Evolutionary conservation across 495 filamentous ascomycete genomes (phyloP), one percentile per base, ranked within the genome.

Genomic region (Mycothermus thermophilus): DNA sequence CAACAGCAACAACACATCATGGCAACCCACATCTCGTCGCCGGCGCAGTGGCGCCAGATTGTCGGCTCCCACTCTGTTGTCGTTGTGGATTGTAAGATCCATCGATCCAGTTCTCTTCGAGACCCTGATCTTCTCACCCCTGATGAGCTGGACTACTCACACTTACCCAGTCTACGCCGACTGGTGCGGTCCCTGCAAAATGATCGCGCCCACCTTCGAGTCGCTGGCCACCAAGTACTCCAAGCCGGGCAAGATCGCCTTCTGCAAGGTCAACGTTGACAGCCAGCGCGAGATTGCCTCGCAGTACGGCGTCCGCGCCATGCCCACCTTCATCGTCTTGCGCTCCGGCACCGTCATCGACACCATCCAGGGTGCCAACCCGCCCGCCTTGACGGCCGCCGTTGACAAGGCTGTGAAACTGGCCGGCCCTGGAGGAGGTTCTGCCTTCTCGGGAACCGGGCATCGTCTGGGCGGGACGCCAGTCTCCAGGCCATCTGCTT

Each of bases 311-410:
- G 64, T 79, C 25, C 49, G 55, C 44, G 78, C 76, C 17, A 76
- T 84, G 71, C 87, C 87, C 1, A 93, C 86, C 30, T 93, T 95
- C 64, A 68, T 93, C 38, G 69, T 93, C 42, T 79, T 95, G 63
- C 79, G 87, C 57, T 72, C 74, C 46, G 75, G 80, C 40, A 64
- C 69, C 37, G 72, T 80, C 33, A 71, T 74, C 37, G 66, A 80
- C 28, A 83, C 77, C 19, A 73, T 96, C 38, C 66, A 67, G 39
- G 90, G 90, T 51, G 87, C 87, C 20, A 74, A 93, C 60, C 69
- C 73, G 1, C 61, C 69, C 11, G 73, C 76, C 39, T 71, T 97
- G 13, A 79, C 73, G 42, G 64, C 75, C 33, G 80, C 78, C 1
- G 75, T 96, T 42, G 76, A 79, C 40, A 79, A 80, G 55, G 79